A percentile compares a stretch with the other conserved stretches of the same genome.
These are phyloP conservation scores for Cercospora sp. DNA, from an alignment of 2,329 filamentous ascomycete genomes.

Conservation along the genomic window DNA sequence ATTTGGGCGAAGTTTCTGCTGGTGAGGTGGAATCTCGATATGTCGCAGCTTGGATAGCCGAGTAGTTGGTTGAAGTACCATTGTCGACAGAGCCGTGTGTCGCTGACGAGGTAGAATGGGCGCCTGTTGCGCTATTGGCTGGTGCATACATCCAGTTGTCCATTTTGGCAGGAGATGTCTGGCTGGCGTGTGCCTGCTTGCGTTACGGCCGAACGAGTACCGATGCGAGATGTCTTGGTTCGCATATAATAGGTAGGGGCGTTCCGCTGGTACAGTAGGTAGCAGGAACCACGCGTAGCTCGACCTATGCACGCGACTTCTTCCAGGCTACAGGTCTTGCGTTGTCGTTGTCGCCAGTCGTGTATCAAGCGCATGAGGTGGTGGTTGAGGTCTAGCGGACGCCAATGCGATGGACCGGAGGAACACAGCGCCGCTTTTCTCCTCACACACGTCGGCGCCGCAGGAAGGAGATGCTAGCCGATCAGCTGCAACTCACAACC, in stretches of 20 bases:
- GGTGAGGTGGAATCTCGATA: slow-evolving; percentile 17
- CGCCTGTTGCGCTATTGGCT: neutral
- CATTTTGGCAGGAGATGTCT: slow-evolving; percentile 11
- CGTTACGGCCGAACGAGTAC: slow-evolving; percentile 15
- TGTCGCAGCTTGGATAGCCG: slow-evolving; percentile 18
- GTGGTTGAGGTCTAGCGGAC: neutral
- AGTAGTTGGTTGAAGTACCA: slow-evolving; percentile 9
- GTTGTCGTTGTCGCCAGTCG: neutral
- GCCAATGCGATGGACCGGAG: slow-evolving; percentile 2
- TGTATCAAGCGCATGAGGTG: neutral
- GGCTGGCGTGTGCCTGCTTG: neutral
- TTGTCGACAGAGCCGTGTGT: neutral
- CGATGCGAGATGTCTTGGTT: neutral
- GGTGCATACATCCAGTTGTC: slow-evolving; percentile 24
- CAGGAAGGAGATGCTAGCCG: neutral
- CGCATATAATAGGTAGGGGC: neutral
- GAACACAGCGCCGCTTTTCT: slow-evolving; percentile 3
- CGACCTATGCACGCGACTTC: neutral
- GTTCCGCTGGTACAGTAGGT: neutral
- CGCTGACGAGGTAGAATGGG: neutral
- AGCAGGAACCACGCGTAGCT: neutral
- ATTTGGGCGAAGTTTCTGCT: neutral
- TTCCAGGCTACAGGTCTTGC: neutral
- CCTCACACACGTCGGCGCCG: neutral
- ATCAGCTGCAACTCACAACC: neutral